These are phyloP conservation scores for Nephelium lappaceum DNA, from an alignment of 345 rosid species.

Conservation along the genomic window DNA sequence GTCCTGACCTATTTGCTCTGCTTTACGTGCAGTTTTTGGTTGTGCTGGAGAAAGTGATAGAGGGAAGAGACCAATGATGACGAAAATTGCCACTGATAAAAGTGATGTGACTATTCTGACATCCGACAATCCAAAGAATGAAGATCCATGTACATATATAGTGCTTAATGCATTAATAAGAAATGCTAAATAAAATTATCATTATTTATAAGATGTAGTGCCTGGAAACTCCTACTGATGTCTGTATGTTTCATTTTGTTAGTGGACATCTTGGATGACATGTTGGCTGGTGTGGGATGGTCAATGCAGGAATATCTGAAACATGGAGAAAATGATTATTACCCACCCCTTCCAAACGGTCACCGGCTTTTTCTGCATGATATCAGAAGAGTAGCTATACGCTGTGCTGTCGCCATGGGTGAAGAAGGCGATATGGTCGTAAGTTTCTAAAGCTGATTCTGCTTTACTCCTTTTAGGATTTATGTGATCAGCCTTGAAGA, in stretches of 20 bases:
- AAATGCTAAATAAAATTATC: constrained; percentile 8
- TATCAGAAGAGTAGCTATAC: constrained; percentile 88
- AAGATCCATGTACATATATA: constrained; percentile 78
- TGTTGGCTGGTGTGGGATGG: constrained; percentile 94
- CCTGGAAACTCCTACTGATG: constrained; percentile 12
- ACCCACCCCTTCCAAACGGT: constrained; percentile 90
- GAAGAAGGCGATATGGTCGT: constrained; percentile 99
- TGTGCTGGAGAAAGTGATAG: constrained; percentile 79
- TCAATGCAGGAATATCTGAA: constrained; percentile 92
- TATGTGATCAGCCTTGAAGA: not conserved
- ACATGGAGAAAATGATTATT: constrained; percentile 84
- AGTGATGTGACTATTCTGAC: constrained; percentile 94
- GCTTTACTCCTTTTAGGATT: constrained; percentile 3
- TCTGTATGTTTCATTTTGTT: constrained; percentile 25
- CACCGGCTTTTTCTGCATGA: constrained; percentile 89
- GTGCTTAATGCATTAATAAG: not conserved
- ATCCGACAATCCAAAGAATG: constrained; percentile 82
- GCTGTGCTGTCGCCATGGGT: constrained; percentile 96
- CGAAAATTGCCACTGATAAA: constrained; percentile 86
- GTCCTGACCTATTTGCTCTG: constrained; percentile 9
- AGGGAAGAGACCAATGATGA: constrained; percentile 86
- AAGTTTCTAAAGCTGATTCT: constrained; percentile 47
- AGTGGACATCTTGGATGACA: constrained; percentile 97
- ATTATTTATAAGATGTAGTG: not conserved
- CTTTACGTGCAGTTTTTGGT: constrained; percentile 66